These are phyloP conservation scores for Macadamia integrifolia DNA, from an alignment of 164 flowering plant genomes.

Conservation along the genomic window DNA sequence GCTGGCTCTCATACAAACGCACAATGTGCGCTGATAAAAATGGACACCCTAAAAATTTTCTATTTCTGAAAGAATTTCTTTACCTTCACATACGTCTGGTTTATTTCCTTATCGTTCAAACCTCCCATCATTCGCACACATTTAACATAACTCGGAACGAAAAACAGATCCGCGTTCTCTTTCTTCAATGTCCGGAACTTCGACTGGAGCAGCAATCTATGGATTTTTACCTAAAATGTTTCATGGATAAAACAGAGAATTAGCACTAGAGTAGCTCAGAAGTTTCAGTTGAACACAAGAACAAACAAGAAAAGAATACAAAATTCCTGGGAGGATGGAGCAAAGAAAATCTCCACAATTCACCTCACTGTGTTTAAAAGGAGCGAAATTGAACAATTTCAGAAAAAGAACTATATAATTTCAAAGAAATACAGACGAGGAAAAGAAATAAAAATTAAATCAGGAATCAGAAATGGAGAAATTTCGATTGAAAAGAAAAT, in stretches of 20 bases:
- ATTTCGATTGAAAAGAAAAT: background rate
- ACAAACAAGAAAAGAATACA: background rate
- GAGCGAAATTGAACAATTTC: background rate
- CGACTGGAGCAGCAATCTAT: slow-evolving; percentile 55
- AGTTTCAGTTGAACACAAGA: background rate
- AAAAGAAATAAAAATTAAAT: background rate
- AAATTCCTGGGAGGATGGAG: background rate
- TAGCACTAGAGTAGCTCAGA: background rate
- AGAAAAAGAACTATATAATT: background rate
- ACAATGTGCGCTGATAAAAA: background rate
- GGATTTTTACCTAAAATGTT: slow-evolving; percentile 59
- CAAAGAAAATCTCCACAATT: background rate
- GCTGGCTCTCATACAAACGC: background rate
- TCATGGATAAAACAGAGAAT: background rate
- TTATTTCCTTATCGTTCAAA: slow-evolving; percentile 82
- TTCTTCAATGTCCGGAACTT: slow-evolving; percentile 65
- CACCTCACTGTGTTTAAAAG: background rate
- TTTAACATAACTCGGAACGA: slow-evolving; percentile 84
- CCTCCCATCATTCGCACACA: slow-evolving; percentile 94
- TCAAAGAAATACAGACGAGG: background rate
- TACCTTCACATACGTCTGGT: slow-evolving; percentile 82
- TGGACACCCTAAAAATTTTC: no score
- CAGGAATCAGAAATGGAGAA: background rate
- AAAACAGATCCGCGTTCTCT: slow-evolving; percentile 89
- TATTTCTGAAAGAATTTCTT: background rate